These are phyloP conservation scores for Panaeolus cyanescens DNA, from an alignment of 768 basidiomycete genomes.

Conservation along the genomic window DNA sequence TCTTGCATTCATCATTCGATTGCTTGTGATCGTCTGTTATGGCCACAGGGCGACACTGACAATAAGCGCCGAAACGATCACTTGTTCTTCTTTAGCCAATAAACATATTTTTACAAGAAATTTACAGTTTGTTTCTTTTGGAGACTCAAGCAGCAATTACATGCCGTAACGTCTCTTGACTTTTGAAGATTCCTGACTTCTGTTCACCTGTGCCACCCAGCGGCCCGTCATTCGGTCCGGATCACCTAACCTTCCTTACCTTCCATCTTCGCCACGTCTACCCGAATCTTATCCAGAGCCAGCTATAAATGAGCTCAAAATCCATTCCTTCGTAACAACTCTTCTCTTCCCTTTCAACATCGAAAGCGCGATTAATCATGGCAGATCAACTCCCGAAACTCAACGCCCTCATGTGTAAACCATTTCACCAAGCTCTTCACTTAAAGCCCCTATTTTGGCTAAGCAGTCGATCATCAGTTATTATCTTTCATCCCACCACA, in stretches of 20 bases:
- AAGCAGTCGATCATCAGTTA: conserved; percentile 49
- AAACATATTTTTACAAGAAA: too few relatives aligned
- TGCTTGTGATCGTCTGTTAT: too few relatives aligned
- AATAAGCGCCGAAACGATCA: too few relatives aligned
- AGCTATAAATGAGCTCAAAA: conserved; percentile 3
- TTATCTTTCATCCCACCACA: conserved; percentile 94
- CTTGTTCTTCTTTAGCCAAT: too few relatives aligned
- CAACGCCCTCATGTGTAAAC: conserved; percentile 77
- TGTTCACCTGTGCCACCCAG: too few relatives aligned
- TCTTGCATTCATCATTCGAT: too few relatives aligned
- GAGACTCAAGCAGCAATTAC: too few relatives aligned
- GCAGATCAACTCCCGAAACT: conserved; percentile 47
- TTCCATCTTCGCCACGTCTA: not conserved
- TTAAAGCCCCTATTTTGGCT: conserved; percentile 1
- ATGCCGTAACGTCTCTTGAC: too few relatives aligned
- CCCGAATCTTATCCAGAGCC: conserved; percentile 3
- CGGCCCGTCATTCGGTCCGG: conserved; percentile 2
- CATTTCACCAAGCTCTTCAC: not conserved
- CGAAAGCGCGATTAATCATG: conserved; percentile 31
- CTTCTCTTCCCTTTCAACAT: conserved; percentile 9
- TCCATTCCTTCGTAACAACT: conserved; percentile 3
- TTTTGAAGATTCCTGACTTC: too few relatives aligned
- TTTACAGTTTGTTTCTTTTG: too few relatives aligned
- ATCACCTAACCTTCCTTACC: conserved; percentile 2
- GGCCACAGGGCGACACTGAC: too few relatives aligned